Percentiles rank a stretch among this genome's conserved stretches.
phyloP scores from a whole-genome alignment of 1,139 yeast genomes.

The Zygoascus meyerae region DNA sequence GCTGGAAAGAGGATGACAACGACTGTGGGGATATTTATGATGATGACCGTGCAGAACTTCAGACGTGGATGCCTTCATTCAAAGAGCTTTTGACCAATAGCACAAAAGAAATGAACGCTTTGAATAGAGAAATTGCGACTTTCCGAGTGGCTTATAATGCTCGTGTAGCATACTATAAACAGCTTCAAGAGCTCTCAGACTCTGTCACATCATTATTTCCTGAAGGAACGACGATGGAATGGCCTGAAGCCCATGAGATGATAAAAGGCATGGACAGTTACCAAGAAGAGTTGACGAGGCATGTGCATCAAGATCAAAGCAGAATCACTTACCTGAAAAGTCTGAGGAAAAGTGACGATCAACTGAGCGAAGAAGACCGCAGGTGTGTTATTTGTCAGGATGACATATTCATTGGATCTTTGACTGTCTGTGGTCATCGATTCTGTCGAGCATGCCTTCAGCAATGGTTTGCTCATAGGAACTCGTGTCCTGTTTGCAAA shows the following conservation, averaged over 20 bases:
- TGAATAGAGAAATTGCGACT: constrained; percentile 47
- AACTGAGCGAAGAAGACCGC: constrained; percentile 33
- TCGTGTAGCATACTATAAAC: constrained; percentile 73
- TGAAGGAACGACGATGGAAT: constrained; percentile 18
- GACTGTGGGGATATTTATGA: constrained; percentile 7
- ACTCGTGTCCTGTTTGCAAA: constrained; percentile 77
- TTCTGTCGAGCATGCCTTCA: constrained; percentile 73
- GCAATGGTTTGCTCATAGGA: constrained; percentile 58
- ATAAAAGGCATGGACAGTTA: constrained; percentile 17
- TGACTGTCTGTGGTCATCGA: constrained; percentile 86
- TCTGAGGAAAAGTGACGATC: constrained; percentile 31
- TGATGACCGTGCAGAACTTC: constrained; percentile 10
- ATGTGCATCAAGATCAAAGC: constrained; percentile 22
- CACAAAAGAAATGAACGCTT: constrained; percentile 36
- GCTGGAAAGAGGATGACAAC: constrained; percentile 4
- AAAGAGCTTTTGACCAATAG: constrained; percentile 39
- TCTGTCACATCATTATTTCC: constrained; percentile 45
- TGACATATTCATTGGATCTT: constrained; percentile 62
- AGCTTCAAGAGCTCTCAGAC: constrained; percentile 81
- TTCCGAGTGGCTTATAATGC: constrained; percentile 68
- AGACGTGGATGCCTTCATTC: constrained; percentile 8
- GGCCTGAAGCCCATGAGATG: constrained; percentile 14
- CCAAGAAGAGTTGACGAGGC: constrained; percentile 15
- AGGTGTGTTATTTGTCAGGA: constrained; percentile 75
- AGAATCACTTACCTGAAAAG: constrained; percentile 57